Evolutionary conservation across 176 grass and related monocot species (phyloP).

Genomic region (Tillandsia leiboldiana): DNA sequence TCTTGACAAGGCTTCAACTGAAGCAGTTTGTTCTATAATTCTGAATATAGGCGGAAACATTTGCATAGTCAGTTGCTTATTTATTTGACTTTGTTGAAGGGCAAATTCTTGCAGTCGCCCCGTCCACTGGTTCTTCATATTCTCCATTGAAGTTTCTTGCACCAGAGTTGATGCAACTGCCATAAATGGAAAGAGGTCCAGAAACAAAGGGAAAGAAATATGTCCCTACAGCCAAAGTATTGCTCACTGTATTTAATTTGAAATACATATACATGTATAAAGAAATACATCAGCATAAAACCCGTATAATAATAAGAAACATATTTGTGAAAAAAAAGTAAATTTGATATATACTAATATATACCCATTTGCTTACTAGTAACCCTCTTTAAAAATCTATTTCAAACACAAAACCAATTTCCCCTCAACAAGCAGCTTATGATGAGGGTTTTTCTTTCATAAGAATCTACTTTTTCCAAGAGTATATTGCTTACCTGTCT

Average conservation of each 20-base stretch:
- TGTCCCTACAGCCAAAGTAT: constrained; percentile 44
- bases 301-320: too few species aligned
- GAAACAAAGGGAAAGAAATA: constrained; percentile 80
- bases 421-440: too few species aligned
- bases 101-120: not conserved
- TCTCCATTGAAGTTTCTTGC: constrained; percentile 18
- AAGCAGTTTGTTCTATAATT: constrained; percentile 8
- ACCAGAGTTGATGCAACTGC: constrained; percentile 26
- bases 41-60: constrained; percentile 30
- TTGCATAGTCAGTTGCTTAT: constrained; percentile 29
- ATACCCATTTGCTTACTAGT: too few species aligned
- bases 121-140: constrained; percentile 11
- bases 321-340: too few species aligned
- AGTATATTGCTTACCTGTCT: too few species aligned
- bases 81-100: constrained; percentile 20
- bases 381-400: too few species aligned
- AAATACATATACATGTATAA: too few species aligned
- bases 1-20: constrained; percentile 22
- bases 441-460: too few species aligned
- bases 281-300: too few species aligned
- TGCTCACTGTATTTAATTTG: constrained; percentile 1
- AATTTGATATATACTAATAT: too few species aligned
- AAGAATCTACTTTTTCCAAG: too few species aligned
- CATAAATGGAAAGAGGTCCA: constrained; percentile 56
- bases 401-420: not conserved